Conservation (phyloP, 2,329 filamentous ascomycete genomes). For the Neoascochyta sp. region DNA sequence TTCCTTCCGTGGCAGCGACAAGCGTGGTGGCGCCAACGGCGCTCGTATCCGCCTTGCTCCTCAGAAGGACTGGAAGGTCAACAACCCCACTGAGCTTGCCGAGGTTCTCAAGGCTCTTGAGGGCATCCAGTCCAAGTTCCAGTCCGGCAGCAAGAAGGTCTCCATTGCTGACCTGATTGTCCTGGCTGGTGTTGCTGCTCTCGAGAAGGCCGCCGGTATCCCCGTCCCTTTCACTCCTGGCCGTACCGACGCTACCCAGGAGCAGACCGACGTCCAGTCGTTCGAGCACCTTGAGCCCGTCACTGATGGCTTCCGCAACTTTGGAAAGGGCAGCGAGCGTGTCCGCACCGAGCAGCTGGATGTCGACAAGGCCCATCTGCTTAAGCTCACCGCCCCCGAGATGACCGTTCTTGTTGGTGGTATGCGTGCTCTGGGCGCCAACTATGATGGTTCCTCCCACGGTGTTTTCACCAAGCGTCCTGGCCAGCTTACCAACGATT, state of each 20-base stretch:
- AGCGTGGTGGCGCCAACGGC: conserved; percentile 79
- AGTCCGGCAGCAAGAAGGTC: conserved; percentile 64
- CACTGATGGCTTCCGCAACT: conserved; percentile 78
- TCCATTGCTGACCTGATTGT: conserved; percentile 78
- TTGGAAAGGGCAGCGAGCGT: conserved; percentile 59
- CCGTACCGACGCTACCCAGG: conserved; percentile 66
- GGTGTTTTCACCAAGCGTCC: conserved; percentile 67
- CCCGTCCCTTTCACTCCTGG: conserved; percentile 70
- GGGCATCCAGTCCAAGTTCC: conserved; percentile 64
- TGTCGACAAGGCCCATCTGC: conserved; percentile 67
- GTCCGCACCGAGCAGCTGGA: conserved; percentile 66
- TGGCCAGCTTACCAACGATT: conserved; percentile 71
- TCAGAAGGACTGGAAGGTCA: conserved; percentile 68
- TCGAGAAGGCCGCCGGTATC: conserved; percentile 67
- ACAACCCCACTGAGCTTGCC: conserved; percentile 65
- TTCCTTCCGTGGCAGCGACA: conserved; percentile 59
- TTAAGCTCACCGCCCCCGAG: conserved; percentile 68
- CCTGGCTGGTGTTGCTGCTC: conserved; percentile 64
- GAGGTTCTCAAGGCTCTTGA: conserved; percentile 62
- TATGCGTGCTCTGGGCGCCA: conserved; percentile 65
- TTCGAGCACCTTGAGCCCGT: conserved; percentile 64
- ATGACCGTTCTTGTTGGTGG: conserved; percentile 68
- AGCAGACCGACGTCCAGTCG: conserved; percentile 65
- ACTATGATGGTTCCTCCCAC: conserved; percentile 64
- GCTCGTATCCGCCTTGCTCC: conserved; percentile 71